Base-by-base conservation (phyloP, 176 grass and related monocot species). In the Dendrocalamus sinicus region DNA sequence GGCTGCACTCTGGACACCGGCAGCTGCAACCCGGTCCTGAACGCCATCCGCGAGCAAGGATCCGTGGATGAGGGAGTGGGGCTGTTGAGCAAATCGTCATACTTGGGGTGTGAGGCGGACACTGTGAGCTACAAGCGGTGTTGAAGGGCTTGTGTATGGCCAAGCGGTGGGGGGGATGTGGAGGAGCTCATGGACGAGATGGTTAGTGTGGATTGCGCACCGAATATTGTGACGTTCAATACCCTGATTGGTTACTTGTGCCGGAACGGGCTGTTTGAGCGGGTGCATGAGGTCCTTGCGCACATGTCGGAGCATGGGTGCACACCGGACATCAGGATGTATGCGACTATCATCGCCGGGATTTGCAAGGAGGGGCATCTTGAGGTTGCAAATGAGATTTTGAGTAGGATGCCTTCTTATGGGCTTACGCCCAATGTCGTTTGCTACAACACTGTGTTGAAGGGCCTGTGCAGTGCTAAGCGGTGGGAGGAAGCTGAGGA, bases 21-120 rank as follows among this genome's bases (percentile, higher is more conserved):
- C 90, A 92, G 84, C 32, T 92, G 80, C 73, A 92, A 88, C 47
- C 78, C 85, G 48, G 87, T 92, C 57, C 68, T 92, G 8, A 85
- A 85, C 19, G 90, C 86, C 15, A 68, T 89, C 83, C 83, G 86
- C 48, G 87, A 70, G 16, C 86, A 89, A 61, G 90, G 83, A 8
- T 78, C 68, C 9, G 76, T 83, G 23, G 86, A 92, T 15, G 83
- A 69, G 15, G 90, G 83, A 2, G 16, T 72, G 1, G 67, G 22
- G 65, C 87, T 92, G 83, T 73, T 92, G 54, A 57, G 70, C 19
- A 72, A 81, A 40, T 28, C 89, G 54, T 59, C 90, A 22, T 82
- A 67, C 22, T 52, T 84, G 13, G 83, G 86, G 14, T 92, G 78
- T 6, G 7, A 86, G 5, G 76, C 86, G 4, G 90, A 92, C 46